Conservation (phyloP, 2,329 filamentous ascomycete genomes). For the Leptographium procerum region DNA sequence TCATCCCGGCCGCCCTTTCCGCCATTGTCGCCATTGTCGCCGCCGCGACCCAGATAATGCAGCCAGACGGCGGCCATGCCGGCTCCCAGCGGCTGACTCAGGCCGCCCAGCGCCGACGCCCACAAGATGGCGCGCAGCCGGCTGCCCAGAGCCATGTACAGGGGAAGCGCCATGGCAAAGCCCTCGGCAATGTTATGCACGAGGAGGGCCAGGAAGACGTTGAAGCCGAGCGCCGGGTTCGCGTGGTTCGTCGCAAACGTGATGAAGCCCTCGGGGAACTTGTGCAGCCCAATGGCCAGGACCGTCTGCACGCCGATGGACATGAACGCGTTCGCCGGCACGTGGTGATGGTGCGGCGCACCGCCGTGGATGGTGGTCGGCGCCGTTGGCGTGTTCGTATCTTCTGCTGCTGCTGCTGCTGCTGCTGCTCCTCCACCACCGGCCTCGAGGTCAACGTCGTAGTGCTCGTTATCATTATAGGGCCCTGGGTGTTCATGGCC, state of each 20-base stretch:
- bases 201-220: conserved; percentile 89
- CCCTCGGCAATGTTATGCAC: conserved; percentile 98
- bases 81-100: conserved; percentile 80
- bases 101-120: conserved; percentile 71
- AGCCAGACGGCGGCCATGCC: conserved; percentile 81
- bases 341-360: conserved; percentile 80
- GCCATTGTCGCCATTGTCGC: conserved; percentile 37
- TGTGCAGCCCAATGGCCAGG: conserved; percentile 89
- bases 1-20: conserved; percentile 47
- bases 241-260: conserved; percentile 97
- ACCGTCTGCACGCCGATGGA: conserved; percentile 94
- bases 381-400: not conserved
- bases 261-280: conserved; percentile 78
- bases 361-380: not conserved
- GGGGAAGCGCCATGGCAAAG: conserved; percentile 82
- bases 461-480: conserved; percentile 8
- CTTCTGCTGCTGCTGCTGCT: no score
- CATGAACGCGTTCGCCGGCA: conserved; percentile 85
- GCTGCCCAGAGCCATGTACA: conserved; percentile 82
- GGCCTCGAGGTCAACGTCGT: conserved; percentile 10
- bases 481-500: not conserved
- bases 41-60: conserved; percentile 44
- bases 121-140: conserved; percentile 74
- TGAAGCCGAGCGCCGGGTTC: conserved; percentile 76
- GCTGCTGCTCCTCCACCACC: not conserved